Evolutionary conservation across 371 early-diverging fungal genomes (phyloP), one percentile per base, ranked within the genome.

Genomic region (Mortierella sp.): DNA sequence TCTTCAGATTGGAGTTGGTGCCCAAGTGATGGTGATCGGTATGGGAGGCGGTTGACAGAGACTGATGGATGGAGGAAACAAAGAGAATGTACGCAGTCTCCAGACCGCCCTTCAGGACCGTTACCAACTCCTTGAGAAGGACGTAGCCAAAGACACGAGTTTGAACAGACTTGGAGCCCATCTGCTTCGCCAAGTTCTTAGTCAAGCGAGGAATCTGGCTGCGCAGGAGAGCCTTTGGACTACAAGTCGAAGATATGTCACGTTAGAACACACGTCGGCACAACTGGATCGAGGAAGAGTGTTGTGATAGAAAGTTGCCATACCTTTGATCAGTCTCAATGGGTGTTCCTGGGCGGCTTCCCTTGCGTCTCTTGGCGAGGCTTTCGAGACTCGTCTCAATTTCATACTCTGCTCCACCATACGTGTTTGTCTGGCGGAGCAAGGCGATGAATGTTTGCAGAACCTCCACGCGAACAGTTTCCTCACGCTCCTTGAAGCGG

Each of bases 401-500:
- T 14, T 73, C 73, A 31, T 64, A 66, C 37, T 72, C 70, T 58
- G 73, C 64, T 1, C 81, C 81, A 3, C 82, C 79, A 45, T 85
- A 86, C 12, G 87, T 83, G 40, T 81, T 88, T 8, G 92, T 92
- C 65, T 92, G 93, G 10, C 89, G 83, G 25, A 95, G 77, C 27
- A 96, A 78, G 0, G 85, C 82, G 46, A 89, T 88, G 54, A 93
- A 94, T 0, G 96, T 92, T 29, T 83, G 82, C 9, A 97, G 73
- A 13, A 96, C 82, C 68, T 96, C 97, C 9, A 90, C 80, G 17
- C 96, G 90, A 17, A 98, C 98, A 60, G 90, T 88, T 62, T 98
- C 97, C 65, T 96, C 96, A 16, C 96, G 87, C 79, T 96, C 98
- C 57, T 88, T 91, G 76, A 98, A 96, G 43, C 95, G 82, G 29